These are phyloP conservation scores for Lolium multiflorum DNA, from an alignment of 176 grass and related monocot species.

Conservation along the genomic window DNA sequence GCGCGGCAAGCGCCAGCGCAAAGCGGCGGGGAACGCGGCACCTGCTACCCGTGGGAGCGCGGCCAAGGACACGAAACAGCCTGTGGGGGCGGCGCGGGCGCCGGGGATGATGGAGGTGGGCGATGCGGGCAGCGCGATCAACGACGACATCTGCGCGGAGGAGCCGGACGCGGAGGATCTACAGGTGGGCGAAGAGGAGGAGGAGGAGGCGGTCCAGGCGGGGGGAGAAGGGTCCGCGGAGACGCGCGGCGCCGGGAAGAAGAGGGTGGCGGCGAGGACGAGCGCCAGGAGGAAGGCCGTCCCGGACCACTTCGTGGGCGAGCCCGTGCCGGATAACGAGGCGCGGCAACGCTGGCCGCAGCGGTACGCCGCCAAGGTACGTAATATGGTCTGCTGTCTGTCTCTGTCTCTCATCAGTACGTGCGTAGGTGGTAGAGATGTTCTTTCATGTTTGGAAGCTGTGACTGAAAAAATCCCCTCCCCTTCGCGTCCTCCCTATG, in stretches of 20 bases:
- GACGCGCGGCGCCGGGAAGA: neutral
- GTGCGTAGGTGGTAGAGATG: too few relatives aligned
- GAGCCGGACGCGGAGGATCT: neutral
- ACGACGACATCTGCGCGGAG: neutral
- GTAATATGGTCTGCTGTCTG: too few relatives aligned
- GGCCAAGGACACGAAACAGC: too few relatives aligned
- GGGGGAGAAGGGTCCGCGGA: neutral
- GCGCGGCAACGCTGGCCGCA: neutral
- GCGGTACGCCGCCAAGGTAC: neutral
- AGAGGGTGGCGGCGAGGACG: neutral
- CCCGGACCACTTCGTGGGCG: neutral
- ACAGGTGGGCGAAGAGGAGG: neutral
- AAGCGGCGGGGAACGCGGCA: too few relatives aligned
- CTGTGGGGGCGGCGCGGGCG: too few relatives aligned
- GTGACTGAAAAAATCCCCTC: too few relatives aligned
- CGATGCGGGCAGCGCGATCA: neutral
- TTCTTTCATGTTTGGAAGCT: too few relatives aligned
- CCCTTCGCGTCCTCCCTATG: too few relatives aligned
- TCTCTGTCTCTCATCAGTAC: too few relatives aligned
- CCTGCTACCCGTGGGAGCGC: too few relatives aligned
- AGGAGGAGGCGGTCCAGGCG: neutral
- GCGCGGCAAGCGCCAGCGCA: too few relatives aligned
- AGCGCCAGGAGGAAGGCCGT: neutral
- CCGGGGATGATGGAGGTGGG: neutral
- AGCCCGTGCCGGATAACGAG: neutral